phyloP scores from a whole-genome alignment of 2,329 filamentous ascomycete genomes.

The Rhexocercosporidium sp. region DNA sequence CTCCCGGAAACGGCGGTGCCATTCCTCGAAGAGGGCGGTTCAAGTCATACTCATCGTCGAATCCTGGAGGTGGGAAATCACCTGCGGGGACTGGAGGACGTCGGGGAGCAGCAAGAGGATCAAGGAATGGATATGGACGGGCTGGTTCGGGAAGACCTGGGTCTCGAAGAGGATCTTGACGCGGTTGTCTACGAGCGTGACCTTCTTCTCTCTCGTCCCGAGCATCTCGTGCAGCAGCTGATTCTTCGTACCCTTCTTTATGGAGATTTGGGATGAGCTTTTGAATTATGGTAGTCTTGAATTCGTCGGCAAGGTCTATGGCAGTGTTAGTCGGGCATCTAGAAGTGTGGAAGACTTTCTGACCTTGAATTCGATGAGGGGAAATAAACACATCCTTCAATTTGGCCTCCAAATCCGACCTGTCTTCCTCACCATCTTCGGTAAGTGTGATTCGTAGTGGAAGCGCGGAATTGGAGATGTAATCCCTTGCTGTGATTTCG shows the following conservation, averaged over 20 bases:
- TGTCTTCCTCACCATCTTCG: constrained; percentile 55
- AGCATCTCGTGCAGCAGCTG: constrained; percentile 47
- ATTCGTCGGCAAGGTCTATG: constrained; percentile 68
- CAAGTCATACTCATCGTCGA: constrained; percentile 92
- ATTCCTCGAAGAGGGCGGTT: constrained; percentile 66
- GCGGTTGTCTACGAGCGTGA: constrained; percentile 49
- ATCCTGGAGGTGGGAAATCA: constrained; percentile 85
- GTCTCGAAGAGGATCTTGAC: constrained; percentile 51
- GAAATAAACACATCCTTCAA: constrained; percentile 75
- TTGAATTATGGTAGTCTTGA: constrained; percentile 83
- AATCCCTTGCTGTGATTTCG: constrained; percentile 77
- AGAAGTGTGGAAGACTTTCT: constrained; percentile 10
- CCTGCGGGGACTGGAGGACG: constrained; percentile 68
- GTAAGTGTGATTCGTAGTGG: constrained; percentile 60
- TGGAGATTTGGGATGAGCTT: constrained; percentile 78
- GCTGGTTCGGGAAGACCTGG: constrained; percentile 62
- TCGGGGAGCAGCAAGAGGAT: constrained; percentile 67
- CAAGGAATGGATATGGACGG: constrained; percentile 69
- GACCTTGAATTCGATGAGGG: constrained; percentile 63
- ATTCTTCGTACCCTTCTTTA: constrained; percentile 79
- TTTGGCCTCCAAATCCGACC: constrained; percentile 53
- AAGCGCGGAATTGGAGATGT: constrained; percentile 64
- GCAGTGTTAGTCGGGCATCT: constrained; percentile 29
- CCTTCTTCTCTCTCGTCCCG: constrained; percentile 48
- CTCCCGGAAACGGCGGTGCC: constrained; percentile 41